These are phyloP conservation scores for Mycosarcoma mackinlayi DNA, from an alignment of 1,284 basidiomycete species.

Conservation along the genomic window DNA sequence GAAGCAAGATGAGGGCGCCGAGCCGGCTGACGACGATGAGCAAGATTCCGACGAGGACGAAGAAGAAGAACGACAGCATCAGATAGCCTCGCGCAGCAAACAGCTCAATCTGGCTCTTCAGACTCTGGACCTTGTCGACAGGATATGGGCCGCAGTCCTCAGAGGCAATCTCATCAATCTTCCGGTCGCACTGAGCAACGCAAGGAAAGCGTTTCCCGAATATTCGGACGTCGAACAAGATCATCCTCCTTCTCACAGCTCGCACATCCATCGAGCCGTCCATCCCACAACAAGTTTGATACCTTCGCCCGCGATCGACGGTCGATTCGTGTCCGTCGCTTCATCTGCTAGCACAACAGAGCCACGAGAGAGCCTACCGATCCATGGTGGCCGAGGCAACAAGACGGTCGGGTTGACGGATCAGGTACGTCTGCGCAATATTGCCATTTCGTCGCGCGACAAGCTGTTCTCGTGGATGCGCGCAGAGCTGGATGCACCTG, in stretches of 20 bases:
- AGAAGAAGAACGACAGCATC: conserved; percentile 25
- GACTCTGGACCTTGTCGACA: conserved; percentile 56
- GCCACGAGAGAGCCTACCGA: conserved; percentile 32
- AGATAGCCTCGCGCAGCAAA: conserved; percentile 14
- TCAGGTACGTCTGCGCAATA: conserved; percentile 58
- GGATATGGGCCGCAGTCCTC: conserved; percentile 56
- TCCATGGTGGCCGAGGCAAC: conserved; percentile 46
- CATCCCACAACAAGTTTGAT: conserved; percentile 32
- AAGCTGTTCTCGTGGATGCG: conserved; percentile 65
- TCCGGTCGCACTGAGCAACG: conserved; percentile 26
- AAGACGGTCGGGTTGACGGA: conserved; percentile 55
- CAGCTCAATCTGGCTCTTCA: conserved; percentile 50
- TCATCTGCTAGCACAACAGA: neutral
- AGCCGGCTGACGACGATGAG: neutral
- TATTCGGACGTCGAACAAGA: neutral
- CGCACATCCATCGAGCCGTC: neutral
- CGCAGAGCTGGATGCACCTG: conserved; percentile 42
- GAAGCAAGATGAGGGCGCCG: neutral
- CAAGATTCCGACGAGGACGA: conserved; percentile 5
- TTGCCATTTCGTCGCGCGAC: conserved; percentile 52
- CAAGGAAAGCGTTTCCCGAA: conserved; percentile 31
- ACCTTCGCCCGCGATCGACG: conserved; percentile 40
- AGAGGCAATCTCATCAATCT: conserved; percentile 48
- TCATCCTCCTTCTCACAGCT: neutral
- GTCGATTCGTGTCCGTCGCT: conserved; percentile 16